Evolutionary conservation across 352 stramenopile genomes (phyloP).

Genomic region (Pythium scleroteichum): DNA sequence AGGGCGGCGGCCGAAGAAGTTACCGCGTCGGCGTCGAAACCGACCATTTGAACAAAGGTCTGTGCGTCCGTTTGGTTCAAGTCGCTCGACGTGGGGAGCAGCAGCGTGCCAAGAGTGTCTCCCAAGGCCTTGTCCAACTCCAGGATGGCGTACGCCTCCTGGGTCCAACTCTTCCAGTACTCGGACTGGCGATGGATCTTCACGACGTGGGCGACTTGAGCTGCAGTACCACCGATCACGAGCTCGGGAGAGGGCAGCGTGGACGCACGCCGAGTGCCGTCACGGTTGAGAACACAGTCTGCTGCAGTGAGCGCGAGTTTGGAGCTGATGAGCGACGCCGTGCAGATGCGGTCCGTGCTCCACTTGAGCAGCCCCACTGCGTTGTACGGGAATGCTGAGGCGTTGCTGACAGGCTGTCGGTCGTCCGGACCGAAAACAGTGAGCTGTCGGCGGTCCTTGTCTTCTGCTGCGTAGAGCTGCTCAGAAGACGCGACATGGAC

Average conservation of each 20-base stretch:
- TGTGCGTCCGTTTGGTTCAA: constrained; percentile 31
- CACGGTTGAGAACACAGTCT: constrained; percentile 48
- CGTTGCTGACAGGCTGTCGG: constrained; percentile 36
- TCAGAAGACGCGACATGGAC: too few relatives aligned
- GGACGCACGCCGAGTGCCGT: constrained; percentile 31
- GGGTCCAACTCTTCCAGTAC: constrained; percentile 63
- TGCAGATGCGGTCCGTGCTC: constrained; percentile 48
- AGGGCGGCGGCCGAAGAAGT: constrained; percentile 19
- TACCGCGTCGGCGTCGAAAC: constrained; percentile 34
- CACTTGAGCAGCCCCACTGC: constrained; percentile 54
- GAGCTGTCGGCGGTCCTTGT: constrained; percentile 32
- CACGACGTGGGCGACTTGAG: constrained; percentile 28
- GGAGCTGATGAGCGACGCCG: constrained; percentile 51
- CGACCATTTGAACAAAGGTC: constrained; percentile 57
- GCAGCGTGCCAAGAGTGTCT: constrained; percentile 33
- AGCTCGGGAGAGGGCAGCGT: constrained; percentile 32
- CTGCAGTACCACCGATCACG: constrained; percentile 11
- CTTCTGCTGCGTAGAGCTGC: too few relatives aligned
- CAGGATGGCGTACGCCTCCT: constrained; percentile 65
- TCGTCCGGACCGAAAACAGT: constrained; percentile 51
- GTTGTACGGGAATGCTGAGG: constrained; percentile 48
- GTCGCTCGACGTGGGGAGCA: constrained; percentile 34
- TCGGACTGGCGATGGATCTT: constrained; percentile 63
- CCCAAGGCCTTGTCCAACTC: constrained; percentile 52
- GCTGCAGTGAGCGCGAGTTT: constrained; percentile 54